Percentiles rank a stretch among this genome's conserved stretches.
Evolutionary conservation across 2,329 filamentous ascomycete species (phyloP).

Genomic region (Paraphaeosphaeria sporulosa): DNA sequence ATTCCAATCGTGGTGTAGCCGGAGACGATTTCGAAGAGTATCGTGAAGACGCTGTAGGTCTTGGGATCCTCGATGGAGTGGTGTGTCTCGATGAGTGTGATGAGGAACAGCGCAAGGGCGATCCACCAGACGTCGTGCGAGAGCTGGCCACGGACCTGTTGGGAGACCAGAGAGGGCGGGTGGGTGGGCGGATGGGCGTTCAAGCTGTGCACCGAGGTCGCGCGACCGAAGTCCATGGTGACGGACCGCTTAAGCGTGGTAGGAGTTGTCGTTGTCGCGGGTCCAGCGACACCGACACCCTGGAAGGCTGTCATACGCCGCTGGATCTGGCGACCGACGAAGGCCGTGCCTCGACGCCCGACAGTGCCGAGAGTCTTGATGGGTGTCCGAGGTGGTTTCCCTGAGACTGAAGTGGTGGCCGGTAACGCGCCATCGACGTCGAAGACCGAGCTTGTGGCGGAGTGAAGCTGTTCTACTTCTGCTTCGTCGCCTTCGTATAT

Average conservation of each 20-base stretch:
- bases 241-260: slow-evolving; percentile 20
- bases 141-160: slow-evolving; percentile 32
- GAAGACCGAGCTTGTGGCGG: slow-evolving; percentile 29
- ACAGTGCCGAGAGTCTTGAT: slow-evolving; percentile 16
- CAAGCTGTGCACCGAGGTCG: slow-evolving; percentile 26
- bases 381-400: slow-evolving; percentile 19
- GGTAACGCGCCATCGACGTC: slow-evolving; percentile 26
- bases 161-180: slow-evolving; percentile 29
- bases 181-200: slow-evolving; percentile 20
- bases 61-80: slow-evolving; percentile 30
- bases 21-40: slow-evolving; percentile 31
- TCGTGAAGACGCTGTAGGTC: slow-evolving; percentile 31
- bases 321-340: slow-evolving; percentile 31
- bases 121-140: slow-evolving; percentile 35
- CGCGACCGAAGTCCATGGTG: slow-evolving; percentile 28
- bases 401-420: slow-evolving; percentile 7
- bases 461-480: slow-evolving; percentile 31
- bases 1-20: slow-evolving; percentile 34
- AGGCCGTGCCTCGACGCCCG: slow-evolving; percentile 27
- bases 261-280: slow-evolving; percentile 16
- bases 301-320: slow-evolving; percentile 31
- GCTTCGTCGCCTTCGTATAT: slow-evolving; percentile 31
- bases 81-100: slow-evolving; percentile 32
- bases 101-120: slow-evolving; percentile 30
- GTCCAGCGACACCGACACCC: slow-evolving; percentile 29